phyloP scores from a whole-genome alignment of 257 asterid genomes.

The Prunella vulgaris region DNA sequence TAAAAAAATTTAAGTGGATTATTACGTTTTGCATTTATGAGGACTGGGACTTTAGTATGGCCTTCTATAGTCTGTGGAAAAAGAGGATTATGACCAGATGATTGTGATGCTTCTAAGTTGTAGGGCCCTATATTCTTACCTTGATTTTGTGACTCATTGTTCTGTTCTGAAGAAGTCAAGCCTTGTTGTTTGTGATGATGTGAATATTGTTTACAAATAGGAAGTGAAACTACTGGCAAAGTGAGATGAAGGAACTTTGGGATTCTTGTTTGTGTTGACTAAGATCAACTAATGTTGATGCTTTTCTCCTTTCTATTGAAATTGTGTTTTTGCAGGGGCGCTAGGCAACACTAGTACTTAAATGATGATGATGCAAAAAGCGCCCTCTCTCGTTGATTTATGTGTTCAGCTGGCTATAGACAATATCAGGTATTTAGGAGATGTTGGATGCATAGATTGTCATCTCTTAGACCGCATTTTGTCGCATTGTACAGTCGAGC shows the following conservation, averaged over 20 bases:
- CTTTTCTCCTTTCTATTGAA: neutral
- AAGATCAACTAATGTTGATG: neutral
- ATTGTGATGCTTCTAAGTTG: neutral
- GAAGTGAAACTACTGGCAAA: neutral
- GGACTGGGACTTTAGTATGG: neutral
- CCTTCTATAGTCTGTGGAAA: neutral
- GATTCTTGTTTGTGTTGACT: neutral
- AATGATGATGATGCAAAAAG: slow-evolving; percentile 19
- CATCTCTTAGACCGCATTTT: slow-evolving; percentile 75
- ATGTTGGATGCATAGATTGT: slow-evolving; percentile 78
- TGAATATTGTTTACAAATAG: neutral
- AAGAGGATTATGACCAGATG: neutral
- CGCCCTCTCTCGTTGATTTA: slow-evolving; percentile 76
- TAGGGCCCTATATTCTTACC: neutral
- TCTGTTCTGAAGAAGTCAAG: neutral
- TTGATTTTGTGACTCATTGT: neutral
- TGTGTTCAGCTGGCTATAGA: slow-evolving; percentile 66
- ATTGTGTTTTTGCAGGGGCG: slow-evolving; percentile 19
- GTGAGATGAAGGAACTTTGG: neutral
- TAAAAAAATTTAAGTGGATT: neutral
- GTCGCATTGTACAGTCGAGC: slow-evolving; percentile 74
- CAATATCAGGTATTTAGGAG: slow-evolving; percentile 74
- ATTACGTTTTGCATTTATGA: neutral
- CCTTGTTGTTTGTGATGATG: neutral
- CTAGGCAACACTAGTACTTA: slow-evolving; percentile 15